phyloP scores from a whole-genome alignment of 2,329 filamentous ascomycete species.

The Endothia cerciana region DNA sequence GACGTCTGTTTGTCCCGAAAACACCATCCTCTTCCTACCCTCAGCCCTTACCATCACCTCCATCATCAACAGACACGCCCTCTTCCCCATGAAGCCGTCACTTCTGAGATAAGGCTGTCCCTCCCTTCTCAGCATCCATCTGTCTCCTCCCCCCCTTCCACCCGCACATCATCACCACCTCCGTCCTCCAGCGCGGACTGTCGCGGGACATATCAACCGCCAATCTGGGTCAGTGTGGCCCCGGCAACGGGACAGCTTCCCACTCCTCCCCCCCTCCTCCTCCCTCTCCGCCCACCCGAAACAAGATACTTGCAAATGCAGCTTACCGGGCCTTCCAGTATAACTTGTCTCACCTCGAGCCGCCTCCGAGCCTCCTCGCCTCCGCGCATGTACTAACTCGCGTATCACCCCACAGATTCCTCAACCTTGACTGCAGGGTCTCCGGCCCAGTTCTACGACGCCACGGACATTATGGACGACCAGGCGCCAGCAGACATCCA shows the following conservation, averaged over 20 bases:
- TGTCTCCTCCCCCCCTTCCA: background rate
- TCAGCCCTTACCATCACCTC: background rate
- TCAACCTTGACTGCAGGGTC: conserved; percentile 53
- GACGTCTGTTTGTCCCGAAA: background rate
- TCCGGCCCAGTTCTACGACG: conserved; percentile 57
- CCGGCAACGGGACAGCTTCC: conserved; percentile 4
- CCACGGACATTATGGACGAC: conserved; percentile 55
- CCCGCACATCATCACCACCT: conserved; percentile 3
- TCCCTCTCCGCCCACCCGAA: conserved; percentile 10
- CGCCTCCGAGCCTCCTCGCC: conserved; percentile 35
- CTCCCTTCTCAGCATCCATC: conserved; percentile 9
- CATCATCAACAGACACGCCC: conserved; percentile 11
- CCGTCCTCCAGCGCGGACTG: conserved; percentile 2
- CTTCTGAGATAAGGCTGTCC: conserved; percentile 26
- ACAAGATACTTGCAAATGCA: conserved; percentile 19
- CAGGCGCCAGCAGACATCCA: conserved; percentile 44
- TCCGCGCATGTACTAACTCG: conserved; percentile 36
- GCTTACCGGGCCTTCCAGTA: conserved; percentile 13
- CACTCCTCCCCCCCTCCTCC: background rate
- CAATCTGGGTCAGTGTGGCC: conserved; percentile 24
- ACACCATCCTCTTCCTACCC: background rate
- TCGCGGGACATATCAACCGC: conserved; percentile 8
- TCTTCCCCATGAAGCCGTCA: conserved; percentile 26
- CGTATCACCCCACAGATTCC: conserved; percentile 46
- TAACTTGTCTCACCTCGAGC: conserved; percentile 18